A percentile compares a stretch with the other conserved stretches of the same genome.
Conservation (phyloP, 2,329 filamentous ascomycete species). For the Thielaviopsis populi region DNA sequence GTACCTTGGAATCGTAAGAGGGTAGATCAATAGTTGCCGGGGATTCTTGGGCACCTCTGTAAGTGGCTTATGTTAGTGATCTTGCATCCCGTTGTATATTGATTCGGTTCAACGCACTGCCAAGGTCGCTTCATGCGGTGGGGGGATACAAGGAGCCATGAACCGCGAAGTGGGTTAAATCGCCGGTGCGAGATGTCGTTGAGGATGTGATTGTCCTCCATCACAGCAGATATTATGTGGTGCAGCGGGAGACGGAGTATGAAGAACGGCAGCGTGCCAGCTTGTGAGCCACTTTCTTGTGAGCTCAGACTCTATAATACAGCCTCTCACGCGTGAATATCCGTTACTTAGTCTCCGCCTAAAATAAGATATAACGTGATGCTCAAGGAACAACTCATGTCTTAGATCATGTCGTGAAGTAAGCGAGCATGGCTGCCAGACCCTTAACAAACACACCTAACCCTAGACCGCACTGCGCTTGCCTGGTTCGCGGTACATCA, state of each 20-base stretch:
- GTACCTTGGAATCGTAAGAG: conserved; percentile 60
- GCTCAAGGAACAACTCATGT: background rate
- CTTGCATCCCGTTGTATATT: background rate
- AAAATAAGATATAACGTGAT: background rate
- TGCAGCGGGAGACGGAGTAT: background rate
- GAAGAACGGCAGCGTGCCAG: background rate
- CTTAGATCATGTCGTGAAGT: background rate
- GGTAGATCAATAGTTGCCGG: conserved; percentile 56
- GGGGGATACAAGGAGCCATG: conserved; percentile 87
- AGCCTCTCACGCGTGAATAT: too few species aligned
- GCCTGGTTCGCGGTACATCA: background rate
- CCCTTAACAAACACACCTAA: background rate
- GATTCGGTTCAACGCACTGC: conserved; percentile 52
- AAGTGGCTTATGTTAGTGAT: conserved; percentile 5
- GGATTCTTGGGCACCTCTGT: conserved; percentile 62
- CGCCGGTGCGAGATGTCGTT: conserved; percentile 94
- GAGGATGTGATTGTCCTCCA: conserved; percentile 57
- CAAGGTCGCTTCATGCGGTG: conserved; percentile 94
- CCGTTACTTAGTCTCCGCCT: background rate
- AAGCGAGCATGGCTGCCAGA: background rate
- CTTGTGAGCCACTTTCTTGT: background rate
- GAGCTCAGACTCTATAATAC: background rate
- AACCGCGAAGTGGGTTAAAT: conserved; percentile 80
- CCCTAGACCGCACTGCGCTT: background rate
- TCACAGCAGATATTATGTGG: conserved; percentile 23